Conservation (phyloP, 2,329 filamentous ascomycete genomes). For the Phialophora verrucosa region DNA sequence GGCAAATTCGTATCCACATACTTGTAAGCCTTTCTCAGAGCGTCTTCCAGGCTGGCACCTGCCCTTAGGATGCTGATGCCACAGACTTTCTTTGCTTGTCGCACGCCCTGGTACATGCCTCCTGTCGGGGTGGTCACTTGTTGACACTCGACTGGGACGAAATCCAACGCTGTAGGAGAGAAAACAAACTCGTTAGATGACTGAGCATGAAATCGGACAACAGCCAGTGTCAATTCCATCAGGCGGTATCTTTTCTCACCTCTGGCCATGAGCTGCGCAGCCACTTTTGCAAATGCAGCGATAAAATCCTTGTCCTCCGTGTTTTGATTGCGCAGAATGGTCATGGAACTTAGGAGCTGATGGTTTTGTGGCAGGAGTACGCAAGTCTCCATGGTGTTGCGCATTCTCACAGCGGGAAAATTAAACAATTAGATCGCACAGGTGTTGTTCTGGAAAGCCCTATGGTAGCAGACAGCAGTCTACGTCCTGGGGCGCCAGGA, state of each 20-base stretch:
- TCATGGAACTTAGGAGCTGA: conserved; percentile 70
- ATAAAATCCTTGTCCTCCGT: conserved; percentile 13
- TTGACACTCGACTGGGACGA: conserved; percentile 30
- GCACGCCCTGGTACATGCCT: conserved; percentile 29
- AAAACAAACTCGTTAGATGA: conserved; percentile 7
- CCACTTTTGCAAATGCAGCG: conserved; percentile 17
- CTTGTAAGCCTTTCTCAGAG: conserved; percentile 42
- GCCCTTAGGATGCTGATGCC: conserved; percentile 46
- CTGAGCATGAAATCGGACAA: conserved; percentile 1
- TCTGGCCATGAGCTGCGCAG: conserved; percentile 13
- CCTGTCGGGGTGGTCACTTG: conserved; percentile 32
- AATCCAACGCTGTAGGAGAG: conserved; percentile 33
- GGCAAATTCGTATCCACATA: conserved; percentile 23
- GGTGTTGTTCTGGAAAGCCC: not conserved
- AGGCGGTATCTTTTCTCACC: conserved; percentile 3
- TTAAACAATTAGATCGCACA: not conserved
- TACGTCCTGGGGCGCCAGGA: not conserved
- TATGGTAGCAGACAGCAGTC: not conserved
- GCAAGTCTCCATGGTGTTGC: conserved; percentile 10
- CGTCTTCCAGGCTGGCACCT: conserved; percentile 44
- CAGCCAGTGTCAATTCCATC: conserved; percentile 1
- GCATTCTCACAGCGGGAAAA: not conserved
- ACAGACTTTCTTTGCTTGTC: conserved; percentile 38
- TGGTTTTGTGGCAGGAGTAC: conserved; percentile 63
- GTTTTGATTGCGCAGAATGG: conserved; percentile 54